These are phyloP conservation scores for Syzygium oleosum DNA, from an alignment of 345 rosid species.

Conservation along the genomic window DNA sequence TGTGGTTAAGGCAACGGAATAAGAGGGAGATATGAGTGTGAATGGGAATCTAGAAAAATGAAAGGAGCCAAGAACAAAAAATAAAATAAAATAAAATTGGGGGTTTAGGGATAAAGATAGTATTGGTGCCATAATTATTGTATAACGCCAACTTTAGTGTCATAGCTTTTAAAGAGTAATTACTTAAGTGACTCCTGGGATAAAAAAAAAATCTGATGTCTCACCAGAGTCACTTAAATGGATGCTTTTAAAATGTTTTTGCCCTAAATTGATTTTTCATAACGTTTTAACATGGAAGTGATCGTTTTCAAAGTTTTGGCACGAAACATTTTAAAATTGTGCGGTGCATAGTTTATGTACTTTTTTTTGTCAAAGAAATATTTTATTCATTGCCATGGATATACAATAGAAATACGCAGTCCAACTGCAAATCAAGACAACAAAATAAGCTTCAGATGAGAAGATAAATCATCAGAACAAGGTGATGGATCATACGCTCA, in stretches of 20 bases:
- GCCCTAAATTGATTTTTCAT: not conserved
- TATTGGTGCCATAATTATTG: not conserved
- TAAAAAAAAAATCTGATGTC: not conserved
- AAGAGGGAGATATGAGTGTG: not conserved
- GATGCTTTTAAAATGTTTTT: not conserved
- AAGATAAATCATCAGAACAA: too few relatives aligned
- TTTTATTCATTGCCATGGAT: too few relatives aligned
- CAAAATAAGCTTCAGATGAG: too few relatives aligned
- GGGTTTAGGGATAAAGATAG: not conserved
- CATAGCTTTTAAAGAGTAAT: not conserved
- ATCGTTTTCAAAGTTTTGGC: not conserved
- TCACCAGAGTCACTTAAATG: not conserved
- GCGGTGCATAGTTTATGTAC: not conserved
- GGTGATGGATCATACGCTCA: too few relatives aligned
- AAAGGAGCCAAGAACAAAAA: not conserved
- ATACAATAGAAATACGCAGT: too few relatives aligned
- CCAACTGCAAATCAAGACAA: too few relatives aligned
- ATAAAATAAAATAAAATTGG: not conserved
- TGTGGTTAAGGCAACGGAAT: not conserved
- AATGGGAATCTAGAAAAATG: not conserved
- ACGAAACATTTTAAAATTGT: not conserved
- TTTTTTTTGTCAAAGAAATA: too few relatives aligned
- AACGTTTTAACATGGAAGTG: not conserved
- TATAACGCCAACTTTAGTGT: too few relatives aligned
- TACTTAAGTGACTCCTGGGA: not conserved